Conservation (phyloP, 306 rosid genomes). For the Lathyrus oleraceus region DNA sequence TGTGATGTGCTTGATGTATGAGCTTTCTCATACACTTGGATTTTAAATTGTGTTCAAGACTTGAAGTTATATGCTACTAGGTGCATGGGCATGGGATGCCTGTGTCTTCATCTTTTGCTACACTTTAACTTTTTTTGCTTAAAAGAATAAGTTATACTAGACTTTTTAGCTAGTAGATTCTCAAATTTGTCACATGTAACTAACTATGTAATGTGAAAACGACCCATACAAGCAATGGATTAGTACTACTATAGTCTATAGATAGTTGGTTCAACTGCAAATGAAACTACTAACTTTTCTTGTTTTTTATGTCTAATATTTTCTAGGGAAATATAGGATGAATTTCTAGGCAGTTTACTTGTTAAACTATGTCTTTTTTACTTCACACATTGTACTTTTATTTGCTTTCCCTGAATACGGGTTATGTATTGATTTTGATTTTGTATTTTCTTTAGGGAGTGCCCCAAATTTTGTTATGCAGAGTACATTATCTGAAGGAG, state of each 20-base stretch:
- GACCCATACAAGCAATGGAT: slow-evolving; percentile 13
- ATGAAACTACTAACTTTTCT: slow-evolving; percentile 20
- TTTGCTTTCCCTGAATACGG: slow-evolving; percentile 11
- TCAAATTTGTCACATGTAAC: slow-evolving; percentile 5
- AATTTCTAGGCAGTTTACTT: slow-evolving; percentile 5
- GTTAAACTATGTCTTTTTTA: not conserved
- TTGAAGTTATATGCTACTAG: not conserved
- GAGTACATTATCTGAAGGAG: slow-evolving; percentile 83
- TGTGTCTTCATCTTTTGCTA: no score
- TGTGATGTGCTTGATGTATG: slow-evolving; percentile 20
- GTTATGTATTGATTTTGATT: slow-evolving; percentile 35
- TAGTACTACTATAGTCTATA: slow-evolving; percentile 15
- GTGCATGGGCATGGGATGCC: no score
- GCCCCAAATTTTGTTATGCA: slow-evolving; percentile 81
- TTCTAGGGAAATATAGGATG: slow-evolving; percentile 19
- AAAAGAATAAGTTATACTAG: not conserved
- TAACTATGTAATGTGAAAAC: slow-evolving; percentile 7
- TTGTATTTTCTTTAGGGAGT: slow-evolving; percentile 71
- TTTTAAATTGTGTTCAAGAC: slow-evolving; percentile 18
- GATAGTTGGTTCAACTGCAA: slow-evolving; percentile 11
- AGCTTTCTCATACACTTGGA: slow-evolving; percentile 30
- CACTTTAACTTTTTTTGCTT: no score
- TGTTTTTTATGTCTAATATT: slow-evolving; percentile 12
- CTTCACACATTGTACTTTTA: slow-evolving; percentile 9
- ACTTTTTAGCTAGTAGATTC: slow-evolving; percentile 3